Conservation (phyloP, 2,329 filamentous ascomycete genomes). For the Neonectria ditissima region DNA sequence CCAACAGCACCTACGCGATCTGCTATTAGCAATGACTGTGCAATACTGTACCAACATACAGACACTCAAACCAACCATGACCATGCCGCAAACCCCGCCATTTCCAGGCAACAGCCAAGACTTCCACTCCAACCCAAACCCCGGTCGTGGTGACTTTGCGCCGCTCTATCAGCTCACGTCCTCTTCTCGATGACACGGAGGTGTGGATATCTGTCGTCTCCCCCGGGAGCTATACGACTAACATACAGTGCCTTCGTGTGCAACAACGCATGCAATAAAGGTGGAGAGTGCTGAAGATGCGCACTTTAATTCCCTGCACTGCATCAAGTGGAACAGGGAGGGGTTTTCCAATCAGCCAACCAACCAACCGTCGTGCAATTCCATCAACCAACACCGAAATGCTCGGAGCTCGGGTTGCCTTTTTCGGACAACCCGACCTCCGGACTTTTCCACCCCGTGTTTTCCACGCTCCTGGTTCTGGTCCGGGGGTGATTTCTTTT, state of each 20-base stretch:
- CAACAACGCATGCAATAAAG: neutral
- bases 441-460: constrained; percentile 6
- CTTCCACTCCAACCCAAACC: neutral
- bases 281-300: constrained; percentile 6
- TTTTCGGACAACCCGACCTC: constrained; percentile 34
- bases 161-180: constrained; percentile 2
- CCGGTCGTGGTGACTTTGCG: neutral
- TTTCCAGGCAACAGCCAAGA: constrained; percentile 38
- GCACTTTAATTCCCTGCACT: constrained; percentile 17
- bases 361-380: constrained; percentile 9
- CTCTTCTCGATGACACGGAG: neutral
- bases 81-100: constrained; percentile 9
- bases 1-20: neutral
- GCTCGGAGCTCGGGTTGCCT: constrained; percentile 35
- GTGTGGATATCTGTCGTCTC: neutral
- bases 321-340: constrained; percentile 13
- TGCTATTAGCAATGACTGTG: too few relatives aligned
- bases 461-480: neutral
- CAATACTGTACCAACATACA: neutral
- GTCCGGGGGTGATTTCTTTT: constrained; percentile 1
- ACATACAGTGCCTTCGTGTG: neutral
- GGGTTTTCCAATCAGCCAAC: constrained; percentile 1
- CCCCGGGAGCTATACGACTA: neutral
- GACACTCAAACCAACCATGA: constrained; percentile 1
- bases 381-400: neutral